These are phyloP conservation scores for Viola odorata DNA, from an alignment of 345 rosid genomes.

Conservation along the genomic window DNA sequence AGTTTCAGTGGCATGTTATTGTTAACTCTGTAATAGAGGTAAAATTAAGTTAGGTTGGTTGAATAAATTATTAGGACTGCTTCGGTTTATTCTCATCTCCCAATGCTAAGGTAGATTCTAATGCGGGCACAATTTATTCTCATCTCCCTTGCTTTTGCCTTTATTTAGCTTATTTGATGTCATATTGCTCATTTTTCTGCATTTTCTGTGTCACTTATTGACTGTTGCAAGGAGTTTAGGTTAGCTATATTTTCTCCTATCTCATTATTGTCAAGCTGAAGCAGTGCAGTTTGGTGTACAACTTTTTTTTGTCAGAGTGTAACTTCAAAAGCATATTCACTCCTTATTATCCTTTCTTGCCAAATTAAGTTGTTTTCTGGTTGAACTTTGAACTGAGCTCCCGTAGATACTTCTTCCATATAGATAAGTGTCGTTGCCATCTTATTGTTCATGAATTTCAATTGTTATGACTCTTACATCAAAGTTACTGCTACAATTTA, in stretches of 20 bases:
- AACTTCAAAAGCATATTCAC: neutral
- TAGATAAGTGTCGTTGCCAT: neutral
- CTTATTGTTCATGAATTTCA: neutral
- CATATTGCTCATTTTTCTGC: neutral
- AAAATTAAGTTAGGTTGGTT: no score
- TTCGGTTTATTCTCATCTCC: slow-evolving; percentile 66
- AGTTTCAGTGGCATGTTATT: no score
- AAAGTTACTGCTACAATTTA: slow-evolving; percentile 18
- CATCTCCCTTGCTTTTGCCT: neutral
- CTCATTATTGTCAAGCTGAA: neutral
- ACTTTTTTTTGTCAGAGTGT: neutral
- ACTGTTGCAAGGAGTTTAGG: no score
- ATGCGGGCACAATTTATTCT: slow-evolving; percentile 5
- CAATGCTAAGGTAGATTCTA: slow-evolving; percentile 63
- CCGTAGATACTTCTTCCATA: neutral
- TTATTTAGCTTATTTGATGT: neutral
- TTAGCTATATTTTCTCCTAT: neutral
- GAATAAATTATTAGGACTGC: no score
- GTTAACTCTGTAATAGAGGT: no score
- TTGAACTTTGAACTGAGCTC: neutral
- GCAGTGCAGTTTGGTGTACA: neutral
- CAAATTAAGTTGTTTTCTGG: neutral
- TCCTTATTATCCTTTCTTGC: neutral
- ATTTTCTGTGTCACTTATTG: neutral
- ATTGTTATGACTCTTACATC: neutral